These are phyloP conservation scores for Neofusicoccum ribis DNA, from an alignment of 2,329 filamentous ascomycete species.

Conservation along the genomic window DNA sequence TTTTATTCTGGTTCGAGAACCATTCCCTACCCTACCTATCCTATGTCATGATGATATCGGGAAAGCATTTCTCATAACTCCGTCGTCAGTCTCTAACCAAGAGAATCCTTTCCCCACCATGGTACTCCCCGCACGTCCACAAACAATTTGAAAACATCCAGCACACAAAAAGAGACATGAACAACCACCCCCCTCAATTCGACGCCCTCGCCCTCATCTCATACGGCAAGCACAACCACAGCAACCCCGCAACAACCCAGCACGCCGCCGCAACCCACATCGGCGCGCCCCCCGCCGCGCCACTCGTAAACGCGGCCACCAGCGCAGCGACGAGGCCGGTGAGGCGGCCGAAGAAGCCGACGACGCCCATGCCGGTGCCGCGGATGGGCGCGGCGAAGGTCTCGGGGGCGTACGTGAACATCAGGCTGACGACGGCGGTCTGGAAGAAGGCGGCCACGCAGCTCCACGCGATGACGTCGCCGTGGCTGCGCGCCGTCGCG, in stretches of 20 bases:
- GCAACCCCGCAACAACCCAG: slow-evolving; percentile 45
- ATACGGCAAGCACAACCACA: slow-evolving; percentile 45
- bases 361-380: slow-evolving; percentile 71
- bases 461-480: slow-evolving; percentile 63
- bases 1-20: too few relatives aligned
- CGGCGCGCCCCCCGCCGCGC: slow-evolving; percentile 38
- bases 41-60: too few relatives aligned
- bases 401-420: slow-evolving; percentile 76
- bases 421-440: slow-evolving; percentile 60
- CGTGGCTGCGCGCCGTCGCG: slow-evolving; percentile 51
- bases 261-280: slow-evolving; percentile 46
- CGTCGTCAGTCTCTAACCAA: too few relatives aligned
- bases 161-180: background rate
- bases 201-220: slow-evolving; percentile 37
- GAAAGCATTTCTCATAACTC: too few relatives aligned
- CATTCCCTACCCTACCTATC: too few relatives aligned
- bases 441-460: slow-evolving; percentile 70
- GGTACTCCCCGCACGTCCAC: too few relatives aligned
- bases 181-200: background rate
- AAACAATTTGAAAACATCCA: too few relatives aligned
- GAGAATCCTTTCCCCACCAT: too few relatives aligned
- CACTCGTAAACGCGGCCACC: slow-evolving; percentile 53
- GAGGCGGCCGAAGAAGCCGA: slow-evolving; percentile 68
- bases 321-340: slow-evolving; percentile 69
- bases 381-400: slow-evolving; percentile 72